Evolutionary conservation across 768 basidiomycete genomes (phyloP).

Genomic region (Nevesoporus exiguus): DNA sequence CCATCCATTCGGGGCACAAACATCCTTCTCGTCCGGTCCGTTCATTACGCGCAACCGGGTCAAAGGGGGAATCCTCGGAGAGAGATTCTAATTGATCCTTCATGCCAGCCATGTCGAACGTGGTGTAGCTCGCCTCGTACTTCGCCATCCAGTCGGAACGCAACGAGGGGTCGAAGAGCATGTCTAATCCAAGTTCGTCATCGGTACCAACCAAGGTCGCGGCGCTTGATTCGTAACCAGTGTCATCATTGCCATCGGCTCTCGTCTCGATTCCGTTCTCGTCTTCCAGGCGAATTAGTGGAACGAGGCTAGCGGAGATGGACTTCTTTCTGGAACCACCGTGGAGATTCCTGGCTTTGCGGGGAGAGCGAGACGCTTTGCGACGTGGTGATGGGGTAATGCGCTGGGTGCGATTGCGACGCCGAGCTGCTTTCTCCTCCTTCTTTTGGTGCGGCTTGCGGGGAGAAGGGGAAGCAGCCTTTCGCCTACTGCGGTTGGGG

Average conservation of each 20-base stretch:
- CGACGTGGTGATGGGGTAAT: not conserved
- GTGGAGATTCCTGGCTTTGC: not conserved
- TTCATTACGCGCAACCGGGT: not conserved
- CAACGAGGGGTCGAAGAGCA: constrained; percentile 2
- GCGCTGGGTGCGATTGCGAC: not conserved
- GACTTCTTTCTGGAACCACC: not conserved
- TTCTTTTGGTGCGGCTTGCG: not conserved
- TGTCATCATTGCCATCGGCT: not conserved
- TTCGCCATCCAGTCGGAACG: constrained; percentile 11
- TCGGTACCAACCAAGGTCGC: not conserved
- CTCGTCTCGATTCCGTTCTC: not conserved
- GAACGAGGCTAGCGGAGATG: not conserved
- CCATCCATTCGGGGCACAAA: constrained; percentile 26
- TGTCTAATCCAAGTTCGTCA: constrained; percentile 9
- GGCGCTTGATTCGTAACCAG: not conserved
- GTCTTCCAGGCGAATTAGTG: not conserved
- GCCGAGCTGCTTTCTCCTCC: not conserved
- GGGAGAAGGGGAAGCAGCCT: not conserved
- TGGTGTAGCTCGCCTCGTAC: constrained; percentile 9
- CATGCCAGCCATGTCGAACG: constrained; percentile 6
- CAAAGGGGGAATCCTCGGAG: not conserved
- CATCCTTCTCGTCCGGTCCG: constrained; percentile 8
- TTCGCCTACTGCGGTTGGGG: constrained; percentile 1
- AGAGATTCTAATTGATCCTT: not conserved
- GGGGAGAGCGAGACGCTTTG: not conserved